Evolutionary conservation across 371 early-diverging fungal genomes (phyloP).

Genomic region (Basidiobolus meristosporus): DNA sequence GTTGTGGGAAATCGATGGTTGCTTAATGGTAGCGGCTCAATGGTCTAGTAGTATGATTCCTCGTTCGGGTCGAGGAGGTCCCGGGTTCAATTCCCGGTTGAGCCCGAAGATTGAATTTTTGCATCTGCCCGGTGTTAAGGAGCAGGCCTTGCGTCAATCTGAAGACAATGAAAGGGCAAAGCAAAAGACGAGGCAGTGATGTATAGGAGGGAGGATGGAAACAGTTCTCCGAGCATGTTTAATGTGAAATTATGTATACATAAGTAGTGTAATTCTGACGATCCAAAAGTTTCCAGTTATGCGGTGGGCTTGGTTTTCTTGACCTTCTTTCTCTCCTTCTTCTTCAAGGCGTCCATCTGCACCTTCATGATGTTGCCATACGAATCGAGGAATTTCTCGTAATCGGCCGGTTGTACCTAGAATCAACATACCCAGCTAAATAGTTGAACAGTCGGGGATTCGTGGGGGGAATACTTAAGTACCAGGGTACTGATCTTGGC

Average conservation of each 20-base stretch:
- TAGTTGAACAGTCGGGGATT: too few species aligned
- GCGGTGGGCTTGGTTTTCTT: constrained; percentile 8
- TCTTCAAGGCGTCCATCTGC: constrained; percentile 25
- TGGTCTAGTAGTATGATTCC: constrained; percentile 25
- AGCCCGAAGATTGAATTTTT: constrained; percentile 12
- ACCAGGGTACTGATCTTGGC: constrained; percentile 10
- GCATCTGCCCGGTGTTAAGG: too few species aligned
- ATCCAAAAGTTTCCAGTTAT: too few species aligned
- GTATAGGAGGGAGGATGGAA: too few species aligned
- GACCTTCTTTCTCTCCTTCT: constrained; percentile 23
- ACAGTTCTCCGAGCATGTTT: too few species aligned
- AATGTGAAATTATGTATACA: too few species aligned
- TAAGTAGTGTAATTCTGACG: too few species aligned
- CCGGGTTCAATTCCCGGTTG: constrained; percentile 25
- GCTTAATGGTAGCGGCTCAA: constrained; percentile 14
- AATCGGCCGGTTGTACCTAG: constrained; percentile 14
- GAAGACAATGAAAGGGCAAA: too few species aligned
- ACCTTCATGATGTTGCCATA: constrained; percentile 19
- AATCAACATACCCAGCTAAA: too few species aligned
- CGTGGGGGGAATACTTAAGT: not conserved
- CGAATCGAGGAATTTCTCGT: constrained; percentile 18
- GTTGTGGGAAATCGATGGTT: too few species aligned
- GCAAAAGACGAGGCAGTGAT: too few species aligned
- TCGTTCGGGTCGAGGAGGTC: constrained; percentile 24
- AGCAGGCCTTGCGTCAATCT: too few species aligned